A percentile compares a stretch with the other conserved stretches of the same genome.
Conservation (phyloP, 306 rosid genomes). For the Senna siamea region DNA sequence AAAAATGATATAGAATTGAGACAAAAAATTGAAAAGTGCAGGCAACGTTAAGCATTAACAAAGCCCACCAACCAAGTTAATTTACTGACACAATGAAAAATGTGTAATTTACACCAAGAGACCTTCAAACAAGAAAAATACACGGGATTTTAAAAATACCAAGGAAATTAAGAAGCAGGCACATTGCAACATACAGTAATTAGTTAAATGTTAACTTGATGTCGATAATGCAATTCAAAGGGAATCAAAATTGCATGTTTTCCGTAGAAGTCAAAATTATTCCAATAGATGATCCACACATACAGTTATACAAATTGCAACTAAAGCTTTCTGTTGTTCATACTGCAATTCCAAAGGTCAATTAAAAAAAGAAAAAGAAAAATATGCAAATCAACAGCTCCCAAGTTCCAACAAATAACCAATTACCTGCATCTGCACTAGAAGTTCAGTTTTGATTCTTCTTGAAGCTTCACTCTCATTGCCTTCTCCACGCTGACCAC, state of each 20-base stretch:
- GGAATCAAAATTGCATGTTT: neutral
- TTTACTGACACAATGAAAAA: neutral
- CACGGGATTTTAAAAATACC: no score
- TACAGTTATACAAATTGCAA: neutral
- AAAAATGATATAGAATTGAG: neutral
- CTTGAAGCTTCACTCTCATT: constrained; percentile 99
- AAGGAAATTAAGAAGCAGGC: neutral
- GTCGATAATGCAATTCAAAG: neutral
- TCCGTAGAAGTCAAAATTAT: neutral
- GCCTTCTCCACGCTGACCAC: constrained; percentile 99
- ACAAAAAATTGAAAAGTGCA: neutral
- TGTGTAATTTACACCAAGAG: neutral
- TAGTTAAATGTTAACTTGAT: neutral
- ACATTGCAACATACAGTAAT: neutral
- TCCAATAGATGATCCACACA: neutral
- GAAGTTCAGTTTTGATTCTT: constrained; percentile 95
- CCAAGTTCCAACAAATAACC: constrained; percentile 36
- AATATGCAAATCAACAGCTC: constrained; percentile 23
- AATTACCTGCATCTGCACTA: constrained; percentile 99
- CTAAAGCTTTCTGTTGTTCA: constrained; percentile 9
- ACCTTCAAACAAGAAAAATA: neutral
- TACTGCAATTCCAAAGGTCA: constrained; percentile 31
- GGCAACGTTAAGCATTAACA: neutral
- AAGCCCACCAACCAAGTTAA: constrained; percentile 1
- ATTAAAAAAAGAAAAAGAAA: neutral